Conservation (phyloP, 2,329 filamentous ascomycete genomes). For the Penicillium digitatum region DNA sequence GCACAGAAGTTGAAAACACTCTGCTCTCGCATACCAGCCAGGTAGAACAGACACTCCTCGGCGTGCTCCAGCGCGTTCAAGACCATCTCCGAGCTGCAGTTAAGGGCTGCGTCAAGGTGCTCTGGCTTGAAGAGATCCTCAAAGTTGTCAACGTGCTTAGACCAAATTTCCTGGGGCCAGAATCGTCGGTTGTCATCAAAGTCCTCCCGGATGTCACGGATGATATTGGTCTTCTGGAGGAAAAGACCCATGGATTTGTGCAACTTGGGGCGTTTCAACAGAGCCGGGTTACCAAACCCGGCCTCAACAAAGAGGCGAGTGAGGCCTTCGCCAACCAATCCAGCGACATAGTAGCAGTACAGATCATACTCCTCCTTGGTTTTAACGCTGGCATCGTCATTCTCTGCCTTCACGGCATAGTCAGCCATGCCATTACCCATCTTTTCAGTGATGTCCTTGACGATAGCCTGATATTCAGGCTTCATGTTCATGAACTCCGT, state of each 20-base stretch:
- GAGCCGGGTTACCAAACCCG: slow-evolving; percentile 77
- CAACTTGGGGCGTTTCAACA: slow-evolving; percentile 72
- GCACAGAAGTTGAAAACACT: slow-evolving; percentile 99
- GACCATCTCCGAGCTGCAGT: slow-evolving; percentile 91
- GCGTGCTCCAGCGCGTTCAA: slow-evolving; percentile 80
- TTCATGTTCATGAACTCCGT: slow-evolving; percentile 85
- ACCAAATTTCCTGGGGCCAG: slow-evolving; percentile 96
- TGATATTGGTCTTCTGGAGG: slow-evolving; percentile 97
- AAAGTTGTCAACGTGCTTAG: slow-evolving; percentile 85
- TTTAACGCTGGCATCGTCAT: slow-evolving; percentile 73
- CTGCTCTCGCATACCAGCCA: slow-evolving; percentile 90
- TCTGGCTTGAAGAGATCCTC: slow-evolving; percentile 84
- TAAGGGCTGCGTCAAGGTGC: slow-evolving; percentile 70
- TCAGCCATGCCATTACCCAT: slow-evolving; percentile 99
- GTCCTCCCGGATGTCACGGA: slow-evolving; percentile 90
- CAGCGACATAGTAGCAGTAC: slow-evolving; percentile 98
- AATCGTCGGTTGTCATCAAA: slow-evolving; percentile 81
- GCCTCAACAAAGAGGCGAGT: slow-evolving; percentile 87
- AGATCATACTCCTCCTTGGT: slow-evolving; percentile 86
- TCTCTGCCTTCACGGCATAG: slow-evolving; percentile 78
- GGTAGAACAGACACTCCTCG: slow-evolving; percentile 96
- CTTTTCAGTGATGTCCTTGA: slow-evolving; percentile 84
- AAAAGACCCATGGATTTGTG: slow-evolving; percentile 97
- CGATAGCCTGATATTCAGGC: slow-evolving; percentile 75
- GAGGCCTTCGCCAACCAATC: slow-evolving; percentile 89